These are phyloP conservation scores for Daedaleopsis nitida DNA, from an alignment of 768 basidiomycete species.

Conservation along the genomic window DNA sequence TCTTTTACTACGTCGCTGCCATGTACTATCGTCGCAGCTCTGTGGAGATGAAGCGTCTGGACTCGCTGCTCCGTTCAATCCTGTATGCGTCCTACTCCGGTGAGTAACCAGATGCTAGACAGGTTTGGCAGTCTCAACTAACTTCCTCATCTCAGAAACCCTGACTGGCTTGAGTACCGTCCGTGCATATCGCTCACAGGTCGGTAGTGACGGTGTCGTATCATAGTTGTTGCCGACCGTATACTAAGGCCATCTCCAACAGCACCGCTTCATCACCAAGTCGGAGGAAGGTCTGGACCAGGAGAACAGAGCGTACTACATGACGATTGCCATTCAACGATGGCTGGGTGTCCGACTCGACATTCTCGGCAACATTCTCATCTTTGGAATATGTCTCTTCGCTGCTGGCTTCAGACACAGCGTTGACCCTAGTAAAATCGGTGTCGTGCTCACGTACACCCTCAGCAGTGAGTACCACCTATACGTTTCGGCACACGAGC, in stretches of 20 bases:
- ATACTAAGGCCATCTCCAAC: background rate
- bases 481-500: background rate
- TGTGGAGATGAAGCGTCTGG: conserved; percentile 67
- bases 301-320: conserved; percentile 65
- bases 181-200: conserved; percentile 59
- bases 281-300: conserved; percentile 57
- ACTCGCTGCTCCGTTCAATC: conserved; percentile 59
- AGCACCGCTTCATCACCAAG: conserved; percentile 49
- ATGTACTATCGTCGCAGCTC: conserved; percentile 62
- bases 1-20: conserved; percentile 55
- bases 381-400: conserved; percentile 71
- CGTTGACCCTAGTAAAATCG: conserved; percentile 60
- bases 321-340: conserved; percentile 64
- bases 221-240: conserved; percentile 3
- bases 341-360: conserved; percentile 69
- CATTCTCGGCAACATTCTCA: conserved; percentile 61
- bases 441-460: conserved; percentile 38
- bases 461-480: conserved; percentile 42
- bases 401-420: conserved; percentile 59
- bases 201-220: conserved; percentile 10
- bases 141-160: conserved; percentile 43
- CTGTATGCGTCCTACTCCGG: conserved; percentile 62
- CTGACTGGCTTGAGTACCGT: conserved; percentile 66
- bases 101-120: conserved; percentile 25
- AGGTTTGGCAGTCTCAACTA: background rate